A percentile compares a stretch with the other conserved stretches of the same genome.
These are phyloP conservation scores for Sclerotinia minor DNA, from an alignment of 2,329 filamentous ascomycete species.

Conservation along the genomic window DNA sequence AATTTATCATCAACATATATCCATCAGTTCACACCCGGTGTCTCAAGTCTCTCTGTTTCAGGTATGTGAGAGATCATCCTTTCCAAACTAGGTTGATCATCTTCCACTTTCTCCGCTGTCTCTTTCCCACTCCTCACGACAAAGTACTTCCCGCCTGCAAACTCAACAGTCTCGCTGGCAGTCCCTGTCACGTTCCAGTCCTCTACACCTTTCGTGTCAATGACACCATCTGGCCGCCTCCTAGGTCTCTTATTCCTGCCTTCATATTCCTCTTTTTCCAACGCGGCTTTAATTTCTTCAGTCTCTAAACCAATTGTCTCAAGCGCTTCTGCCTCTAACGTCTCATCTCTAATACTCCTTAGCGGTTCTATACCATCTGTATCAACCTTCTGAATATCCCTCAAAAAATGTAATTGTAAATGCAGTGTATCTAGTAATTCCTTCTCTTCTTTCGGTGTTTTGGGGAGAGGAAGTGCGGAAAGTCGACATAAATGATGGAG, in stretches of 20 bases:
- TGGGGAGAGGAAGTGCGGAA: slow-evolving; percentile 78
- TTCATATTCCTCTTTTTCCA: slow-evolving; percentile 60
- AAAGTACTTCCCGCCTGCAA: slow-evolving; percentile 41
- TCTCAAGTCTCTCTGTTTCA: background rate
- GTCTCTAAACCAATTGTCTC: slow-evolving; percentile 56
- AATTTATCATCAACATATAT: background rate
- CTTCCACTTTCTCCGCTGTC: background rate
- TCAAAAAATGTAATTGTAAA: slow-evolving; percentile 88
- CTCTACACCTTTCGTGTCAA: slow-evolving; percentile 33
- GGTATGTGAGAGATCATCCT: background rate
- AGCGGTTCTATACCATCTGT: slow-evolving; percentile 72
- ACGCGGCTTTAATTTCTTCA: slow-evolving; percentile 47
- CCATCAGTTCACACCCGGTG: background rate
- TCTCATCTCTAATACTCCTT: slow-evolving; percentile 79
- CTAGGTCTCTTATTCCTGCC: slow-evolving; percentile 47
- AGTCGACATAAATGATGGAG: slow-evolving; percentile 84
- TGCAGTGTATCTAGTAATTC: slow-evolving; percentile 73
- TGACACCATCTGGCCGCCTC: slow-evolving; percentile 30
- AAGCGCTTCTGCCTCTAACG: slow-evolving; percentile 53
- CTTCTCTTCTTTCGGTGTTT: slow-evolving; percentile 60
- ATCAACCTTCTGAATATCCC: slow-evolving; percentile 76
- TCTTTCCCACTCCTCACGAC: slow-evolving; percentile 42
- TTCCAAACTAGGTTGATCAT: background rate
- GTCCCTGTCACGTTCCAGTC: slow-evolving; percentile 40
- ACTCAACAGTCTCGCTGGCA: slow-evolving; percentile 39